Evolutionary conservation across 2,329 filamentous ascomycete species (phyloP), one percentile per base, ranked within the genome.

Genomic region (Alternaria angustiovoidea): DNA sequence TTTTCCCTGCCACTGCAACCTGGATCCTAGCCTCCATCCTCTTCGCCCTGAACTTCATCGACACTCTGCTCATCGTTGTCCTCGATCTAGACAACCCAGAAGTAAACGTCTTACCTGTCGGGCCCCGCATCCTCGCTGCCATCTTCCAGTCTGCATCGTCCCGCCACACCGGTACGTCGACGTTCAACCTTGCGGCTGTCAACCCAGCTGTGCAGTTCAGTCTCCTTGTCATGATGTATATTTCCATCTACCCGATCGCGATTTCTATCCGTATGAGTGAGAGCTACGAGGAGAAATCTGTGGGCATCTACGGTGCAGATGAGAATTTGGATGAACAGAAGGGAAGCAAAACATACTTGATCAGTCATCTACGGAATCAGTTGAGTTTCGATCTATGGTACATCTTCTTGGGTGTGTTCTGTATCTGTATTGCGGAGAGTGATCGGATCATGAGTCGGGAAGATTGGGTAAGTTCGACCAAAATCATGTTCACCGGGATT

Each of bases 141-240:
- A 86, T 95, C 65, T 99, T 98, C 75, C 94, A 97, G 77, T 94
- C 94, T 1, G 89, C 90, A 0, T 89, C 92, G 3, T 97, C 94
- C 0, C 85, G 95, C 74, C 98, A 95, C 0, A 94, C 95, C 3
- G 94, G 95, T 0, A 97, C 97, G 72, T 85, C 91, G 1, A 91
- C 91, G 24, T 87, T 98, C 68, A 93, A 90, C 73, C 81, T 98
- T 30, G 83, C 91, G 1, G 81, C 86, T 0, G 83, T 99, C 0
- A 94, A 98, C 65, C 94, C 95, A 1, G 95, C 91, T 2, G 92
- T 97, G 57, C 94, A 97, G 71, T 93, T 96, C 9, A 92, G 93
- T 20, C 97, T 97, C 80, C 83, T 98, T 78, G 89, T 98, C 78
- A 98, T 98, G 94, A 98, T 98, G 95, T 98, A 98, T 79, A 97